These are phyloP conservation scores for Colletotrichum tofieldiae DNA, from an alignment of 2,329 filamentous ascomycete genomes.

Conservation along the genomic window DNA sequence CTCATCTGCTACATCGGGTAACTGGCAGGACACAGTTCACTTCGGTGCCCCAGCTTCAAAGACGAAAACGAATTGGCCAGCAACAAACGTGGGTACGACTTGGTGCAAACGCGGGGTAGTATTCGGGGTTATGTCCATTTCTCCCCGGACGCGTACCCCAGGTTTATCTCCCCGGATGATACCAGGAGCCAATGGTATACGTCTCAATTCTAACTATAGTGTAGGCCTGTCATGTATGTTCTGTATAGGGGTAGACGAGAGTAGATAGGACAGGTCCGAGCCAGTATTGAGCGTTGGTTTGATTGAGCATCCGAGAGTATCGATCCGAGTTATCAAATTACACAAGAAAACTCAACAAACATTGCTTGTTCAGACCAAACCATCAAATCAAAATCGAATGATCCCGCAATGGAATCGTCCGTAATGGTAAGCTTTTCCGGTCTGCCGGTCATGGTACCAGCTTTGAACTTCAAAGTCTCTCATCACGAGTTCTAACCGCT, in stretches of 20 bases:
- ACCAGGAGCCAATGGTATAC: not conserved
- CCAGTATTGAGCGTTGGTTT: conserved; percentile 1
- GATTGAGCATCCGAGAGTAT: too few species aligned
- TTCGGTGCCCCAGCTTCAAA: not conserved
- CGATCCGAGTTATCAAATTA: not conserved
- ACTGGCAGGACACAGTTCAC: too few species aligned
- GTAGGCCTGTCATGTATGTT: not conserved
- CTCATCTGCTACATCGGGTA: not conserved
- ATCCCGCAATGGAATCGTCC: not conserved
- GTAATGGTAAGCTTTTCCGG: not conserved
- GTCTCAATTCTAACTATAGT: not conserved
- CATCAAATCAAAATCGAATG: not conserved
- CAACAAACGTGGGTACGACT: conserved; percentile 6
- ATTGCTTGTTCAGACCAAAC: not conserved
- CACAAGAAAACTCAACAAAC: not conserved
- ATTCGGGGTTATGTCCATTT: conserved; percentile 31
- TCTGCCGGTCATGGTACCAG: not conserved
- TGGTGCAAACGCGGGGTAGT: conserved; percentile 13
- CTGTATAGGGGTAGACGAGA: not conserved
- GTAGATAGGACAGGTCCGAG: not conserved
- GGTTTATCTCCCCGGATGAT: conserved; percentile 24
- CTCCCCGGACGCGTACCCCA: conserved; percentile 23
- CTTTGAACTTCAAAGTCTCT: not conserved
- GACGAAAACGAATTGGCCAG: not conserved
- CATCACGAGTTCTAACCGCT: too few species aligned